A percentile compares a stretch with the other conserved stretches of the same genome.
These are phyloP conservation scores for Syzygium aqueum DNA, from an alignment of 345 rosid species.

Conservation along the genomic window DNA sequence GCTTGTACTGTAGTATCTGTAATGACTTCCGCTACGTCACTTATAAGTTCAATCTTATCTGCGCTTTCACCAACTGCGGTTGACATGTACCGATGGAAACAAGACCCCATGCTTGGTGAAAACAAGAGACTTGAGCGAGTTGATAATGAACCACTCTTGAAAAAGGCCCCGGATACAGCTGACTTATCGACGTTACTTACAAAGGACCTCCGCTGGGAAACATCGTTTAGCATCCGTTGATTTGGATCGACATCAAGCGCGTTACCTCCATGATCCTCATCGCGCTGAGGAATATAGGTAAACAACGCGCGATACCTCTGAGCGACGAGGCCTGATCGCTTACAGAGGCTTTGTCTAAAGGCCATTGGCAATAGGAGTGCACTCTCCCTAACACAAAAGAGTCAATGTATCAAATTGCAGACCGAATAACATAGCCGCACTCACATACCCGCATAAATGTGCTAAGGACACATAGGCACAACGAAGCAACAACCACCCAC, in stretches of 20 bases:
- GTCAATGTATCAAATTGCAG: background rate
- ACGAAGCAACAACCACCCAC: background rate
- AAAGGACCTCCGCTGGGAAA: slow-evolving; percentile 26
- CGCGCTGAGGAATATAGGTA: slow-evolving; percentile 21
- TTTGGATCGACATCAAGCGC: slow-evolving; percentile 12
- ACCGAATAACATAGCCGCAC: background rate
- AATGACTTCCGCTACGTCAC: slow-evolving; percentile 42
- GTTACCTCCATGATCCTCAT: slow-evolving; percentile 22
- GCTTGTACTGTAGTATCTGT: slow-evolving; percentile 39
- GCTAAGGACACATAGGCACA: background rate
- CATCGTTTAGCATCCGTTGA: slow-evolving; percentile 17
- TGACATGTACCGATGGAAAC: slow-evolving; percentile 52
- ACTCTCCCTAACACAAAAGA: background rate
- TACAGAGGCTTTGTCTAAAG: slow-evolving; percentile 36
- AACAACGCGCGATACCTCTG: slow-evolving; percentile 24
- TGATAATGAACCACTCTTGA: slow-evolving; percentile 2
- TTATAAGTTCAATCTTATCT: slow-evolving; percentile 33
- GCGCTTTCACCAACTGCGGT: slow-evolving; percentile 32
- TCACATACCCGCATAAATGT: background rate
- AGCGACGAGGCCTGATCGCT: slow-evolving; percentile 30
- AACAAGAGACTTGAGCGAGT: slow-evolving; percentile 17
- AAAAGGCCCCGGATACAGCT: slow-evolving; percentile 3
- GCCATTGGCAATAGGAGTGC: slow-evolving; percentile 30
- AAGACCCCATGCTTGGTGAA: slow-evolving; percentile 20
- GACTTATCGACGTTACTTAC: slow-evolving; percentile 13